Conservation (phyloP, 2,329 filamentous ascomycete species). For the Fusarium piperis region DNA sequence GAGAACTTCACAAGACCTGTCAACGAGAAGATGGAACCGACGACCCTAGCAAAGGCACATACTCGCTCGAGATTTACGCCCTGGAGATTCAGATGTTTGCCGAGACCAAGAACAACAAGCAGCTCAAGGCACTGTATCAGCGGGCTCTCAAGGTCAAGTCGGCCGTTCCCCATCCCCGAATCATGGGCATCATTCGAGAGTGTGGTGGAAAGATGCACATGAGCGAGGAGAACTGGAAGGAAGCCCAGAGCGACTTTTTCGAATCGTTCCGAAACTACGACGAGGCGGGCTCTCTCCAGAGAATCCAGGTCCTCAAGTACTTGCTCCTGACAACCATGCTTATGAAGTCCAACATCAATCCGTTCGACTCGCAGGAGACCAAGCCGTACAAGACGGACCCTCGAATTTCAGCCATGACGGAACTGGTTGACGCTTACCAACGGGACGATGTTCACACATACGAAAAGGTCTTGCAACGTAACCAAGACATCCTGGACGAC, state of each 20-base stretch:
- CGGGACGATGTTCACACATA: constrained; percentile 93
- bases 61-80: constrained; percentile 94
- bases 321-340: constrained; percentile 96
- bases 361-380: constrained; percentile 97
- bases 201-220: constrained; percentile 99
- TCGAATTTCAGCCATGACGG: constrained; percentile 95
- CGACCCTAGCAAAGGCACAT: constrained; percentile 95
- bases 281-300: constrained; percentile 93
- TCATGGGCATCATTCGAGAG: constrained; percentile 98
- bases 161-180: constrained; percentile 97
- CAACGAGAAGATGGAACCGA: constrained; percentile 87
- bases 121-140: constrained; percentile 91
- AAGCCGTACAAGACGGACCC: constrained; percentile 98
- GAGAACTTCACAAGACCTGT: constrained; percentile 89
- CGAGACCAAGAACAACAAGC: constrained; percentile 96
- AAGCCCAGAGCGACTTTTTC: constrained; percentile 96
- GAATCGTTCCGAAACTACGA: constrained; percentile 99
- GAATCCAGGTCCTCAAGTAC: constrained; percentile 98
- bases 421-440: constrained; percentile 96
- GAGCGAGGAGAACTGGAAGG: constrained; percentile 99
- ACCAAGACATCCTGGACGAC: constrained; percentile 89
- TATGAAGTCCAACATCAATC: constrained; percentile 98
- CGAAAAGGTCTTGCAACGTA: constrained; percentile 85
- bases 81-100: constrained; percentile 99
- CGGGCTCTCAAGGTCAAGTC: constrained; percentile 91